phyloP scores from a whole-genome alignment of 2,329 filamentous ascomycete species.

The Aureobasidium sp. region DNA sequence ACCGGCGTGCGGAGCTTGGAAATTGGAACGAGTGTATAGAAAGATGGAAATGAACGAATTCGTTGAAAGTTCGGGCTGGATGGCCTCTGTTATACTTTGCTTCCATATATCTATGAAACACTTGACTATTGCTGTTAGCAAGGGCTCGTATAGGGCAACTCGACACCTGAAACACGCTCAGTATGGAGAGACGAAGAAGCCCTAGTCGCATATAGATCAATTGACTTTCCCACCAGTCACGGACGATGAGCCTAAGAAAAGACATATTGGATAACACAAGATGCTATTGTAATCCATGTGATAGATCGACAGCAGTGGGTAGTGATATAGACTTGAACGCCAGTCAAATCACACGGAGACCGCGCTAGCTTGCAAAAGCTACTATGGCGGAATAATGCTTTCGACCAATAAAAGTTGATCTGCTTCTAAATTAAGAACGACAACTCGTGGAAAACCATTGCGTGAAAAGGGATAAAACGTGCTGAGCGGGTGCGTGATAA shows the following conservation, averaged over 20 bases:
- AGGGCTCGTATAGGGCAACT: neutral
- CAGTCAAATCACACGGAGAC: too few species aligned
- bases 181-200: neutral
- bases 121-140: neutral
- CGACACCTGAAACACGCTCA: neutral
- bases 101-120: neutral
- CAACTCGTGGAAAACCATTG: too few species aligned
- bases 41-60: neutral
- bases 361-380: too few species aligned
- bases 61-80: neutral
- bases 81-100: too few species aligned
- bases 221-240: neutral
- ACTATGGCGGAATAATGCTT: too few species aligned
- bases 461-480: too few species aligned
- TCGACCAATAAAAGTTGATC: too few species aligned
- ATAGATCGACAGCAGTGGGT: too few species aligned
- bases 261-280: neutral
- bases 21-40: neutral
- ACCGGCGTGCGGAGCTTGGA: neutral
- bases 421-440: too few species aligned
- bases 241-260: neutral
- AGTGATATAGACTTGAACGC: too few species aligned
- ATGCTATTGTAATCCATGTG: too few species aligned
- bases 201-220: neutral
- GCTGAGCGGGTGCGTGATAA: too few species aligned